These are phyloP conservation scores for Priceomyces carsonii DNA, from an alignment of 805 yeast genomes.

Conservation along the genomic window DNA sequence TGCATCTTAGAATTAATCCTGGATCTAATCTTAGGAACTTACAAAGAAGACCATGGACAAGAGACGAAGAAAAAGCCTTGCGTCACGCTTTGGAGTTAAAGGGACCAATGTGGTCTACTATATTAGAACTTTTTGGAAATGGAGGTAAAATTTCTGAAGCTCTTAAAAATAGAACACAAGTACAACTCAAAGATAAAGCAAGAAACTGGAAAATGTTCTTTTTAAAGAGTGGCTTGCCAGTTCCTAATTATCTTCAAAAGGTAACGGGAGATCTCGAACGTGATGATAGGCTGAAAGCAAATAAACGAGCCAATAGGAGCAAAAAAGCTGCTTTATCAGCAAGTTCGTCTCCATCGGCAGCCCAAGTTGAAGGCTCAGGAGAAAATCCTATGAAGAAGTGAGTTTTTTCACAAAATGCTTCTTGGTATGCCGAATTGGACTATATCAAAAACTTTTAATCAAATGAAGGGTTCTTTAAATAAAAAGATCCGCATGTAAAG, in stretches of 20 bases:
- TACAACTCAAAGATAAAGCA: constrained; percentile 94
- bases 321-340: constrained; percentile 28
- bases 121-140: constrained; percentile 86
- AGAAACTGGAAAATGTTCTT: constrained; percentile 92
- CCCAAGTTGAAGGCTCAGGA: constrained; percentile 38
- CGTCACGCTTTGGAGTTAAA: constrained; percentile 74
- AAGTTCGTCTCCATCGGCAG: constrained; percentile 21
- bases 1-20: constrained; percentile 39
- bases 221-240: constrained; percentile 68
- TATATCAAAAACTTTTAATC: too few species aligned
- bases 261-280: constrained; percentile 86
- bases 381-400: constrained; percentile 8
- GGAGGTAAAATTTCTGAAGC: constrained; percentile 87
- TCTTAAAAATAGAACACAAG: constrained; percentile 83
- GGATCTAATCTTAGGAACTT: constrained; percentile 25
- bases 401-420: too few species aligned
- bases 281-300: constrained; percentile 43
- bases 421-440: too few species aligned
- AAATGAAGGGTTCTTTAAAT: too few species aligned
- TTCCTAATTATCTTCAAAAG: constrained; percentile 76
- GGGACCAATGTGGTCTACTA: constrained; percentile 95
- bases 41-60: constrained; percentile 75
- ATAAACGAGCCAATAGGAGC: constrained; percentile 25
- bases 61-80: constrained; percentile 84
- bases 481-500: too few species aligned